Evolutionary conservation across 306 rosid genomes (phyloP), one percentile per base, ranked within the genome.

Genomic region (Luffa aegyptiaca): DNA sequence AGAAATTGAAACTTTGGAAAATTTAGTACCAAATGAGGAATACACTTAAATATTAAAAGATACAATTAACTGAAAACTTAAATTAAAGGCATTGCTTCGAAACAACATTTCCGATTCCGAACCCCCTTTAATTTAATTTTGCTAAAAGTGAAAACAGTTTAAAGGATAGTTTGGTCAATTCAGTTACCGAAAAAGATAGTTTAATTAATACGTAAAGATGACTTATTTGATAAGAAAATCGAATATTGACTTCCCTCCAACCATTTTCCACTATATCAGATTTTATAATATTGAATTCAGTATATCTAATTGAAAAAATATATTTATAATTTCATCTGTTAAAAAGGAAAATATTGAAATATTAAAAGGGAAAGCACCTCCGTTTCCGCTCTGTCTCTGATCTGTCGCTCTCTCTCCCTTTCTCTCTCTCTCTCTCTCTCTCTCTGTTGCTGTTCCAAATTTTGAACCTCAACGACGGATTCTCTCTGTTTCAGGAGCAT

Each of bases 381-480:
- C 57, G 52, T 75, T 52, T 72, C 58, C 82, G 80, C 37, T 72
- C 84, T 65, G 89, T 84, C 80, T 64, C 84, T 59, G 66, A 77
- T 78, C 81, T 80, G 57, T 74, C 79, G 75, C 75, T 44, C 52
- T 69, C 75, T 39, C 35, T 68, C 8, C 3, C 3, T 48, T 61
- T 16, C 42, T 73, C 57, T 41, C 5, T 45, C 1, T 45, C n/a
- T n/a, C n/a, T n/a, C 48, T 58, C 5, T 66, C 5, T 39, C 59
- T 59, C 56, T 61, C 10, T 41, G 20, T 13, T 10, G 63, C 57
- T 62, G 45, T 9, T 26, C 73, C 39, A 71, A 71, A 35, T 35
- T 63, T 61, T 80, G 71, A 82, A 76, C 45, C 74, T 86, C 75
- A 2, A 16, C 88, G 79, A 89, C 93, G 84, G 93, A 88, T 86